Evolutionary conservation across 176 grass and related monocot species (phyloP), one percentile per base, ranked within the genome.

Genomic region (Bolboschoenus planiculmis): DNA sequence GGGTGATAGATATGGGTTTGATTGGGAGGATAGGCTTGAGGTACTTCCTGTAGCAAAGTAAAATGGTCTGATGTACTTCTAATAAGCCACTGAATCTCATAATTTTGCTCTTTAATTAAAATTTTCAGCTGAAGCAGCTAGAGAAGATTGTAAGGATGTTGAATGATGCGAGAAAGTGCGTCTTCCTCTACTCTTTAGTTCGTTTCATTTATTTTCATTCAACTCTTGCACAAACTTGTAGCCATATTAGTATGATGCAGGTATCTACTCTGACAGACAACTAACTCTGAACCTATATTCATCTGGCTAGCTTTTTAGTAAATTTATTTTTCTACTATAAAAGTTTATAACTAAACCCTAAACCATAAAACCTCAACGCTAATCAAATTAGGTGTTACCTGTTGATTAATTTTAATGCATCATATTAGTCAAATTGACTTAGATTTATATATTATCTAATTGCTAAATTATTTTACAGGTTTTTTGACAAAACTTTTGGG

Each of bases 11-110:
- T 97, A 92, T 54, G 91, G 91, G 35, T 82, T 15, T 3, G 94
- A 92, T 80, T 97, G 94, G 94, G 88, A 97, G 82, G 90, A 87
- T 58, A 87, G 47, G 62, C 84, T 94, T 23, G 86, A 94, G 90
- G 94, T 97, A 62, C 58, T 65, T 87, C 81, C 39, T 60, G 21
- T 16, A 42, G 4, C 29, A 58, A 81, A 26, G 43, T 5, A 26
- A 81, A 81, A 3, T n/a, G 34, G 47, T 58, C 14, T 80, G 34
- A 37, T 81, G 15, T 81, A 48, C 43, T 47, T 82, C 9, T 63
- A 82, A 66, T 20, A 40, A 44, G 14, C 21, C 21, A 72, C 33
- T 16, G 43, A 81, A 78, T 34, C 23, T 76, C 21, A 23, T 80
- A 79, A 29, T 79, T 27, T 46, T 64, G 31, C 20, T 78, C 60